These are phyloP conservation scores for Aspergillus clavatus DNA, from an alignment of 2,329 filamentous ascomycete species.

Conservation along the genomic window DNA sequence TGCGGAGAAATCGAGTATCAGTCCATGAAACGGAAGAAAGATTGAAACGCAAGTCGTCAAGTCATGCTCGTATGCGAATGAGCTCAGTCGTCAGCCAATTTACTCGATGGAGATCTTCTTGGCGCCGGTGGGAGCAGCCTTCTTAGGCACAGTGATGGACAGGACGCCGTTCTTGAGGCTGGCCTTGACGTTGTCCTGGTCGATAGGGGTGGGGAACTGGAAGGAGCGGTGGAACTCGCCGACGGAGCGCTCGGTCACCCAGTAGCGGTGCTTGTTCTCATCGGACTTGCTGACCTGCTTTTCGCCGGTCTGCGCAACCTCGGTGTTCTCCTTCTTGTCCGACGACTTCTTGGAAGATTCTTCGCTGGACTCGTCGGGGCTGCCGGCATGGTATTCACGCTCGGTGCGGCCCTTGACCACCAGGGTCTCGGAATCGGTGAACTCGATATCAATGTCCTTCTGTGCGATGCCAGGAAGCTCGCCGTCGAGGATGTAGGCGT, in stretches of 20 bases:
- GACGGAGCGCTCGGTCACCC: conserved; percentile 56
- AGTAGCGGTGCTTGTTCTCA: conserved; percentile 45
- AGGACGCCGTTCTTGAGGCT: conserved; percentile 58
- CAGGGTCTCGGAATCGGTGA: conserved; percentile 45
- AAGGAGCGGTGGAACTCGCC: conserved; percentile 58
- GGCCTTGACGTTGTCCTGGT: conserved; percentile 59
- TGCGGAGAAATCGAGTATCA: too few species aligned
- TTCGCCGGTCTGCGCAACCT: conserved; percentile 31
- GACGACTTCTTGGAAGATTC: conserved; percentile 25
- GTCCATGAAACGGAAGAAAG: too few species aligned
- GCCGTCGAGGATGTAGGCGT: conserved; percentile 45
- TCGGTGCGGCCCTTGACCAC: conserved; percentile 43
- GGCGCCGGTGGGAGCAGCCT: conserved; percentile 44
- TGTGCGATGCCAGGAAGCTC: conserved; percentile 47
- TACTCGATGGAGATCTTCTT: conserved; percentile 57
- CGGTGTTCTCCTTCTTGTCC: conserved; percentile 22
- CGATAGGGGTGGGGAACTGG: conserved; percentile 53
- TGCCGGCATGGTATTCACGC: conserved; percentile 29
- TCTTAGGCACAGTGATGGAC: conserved; percentile 51
- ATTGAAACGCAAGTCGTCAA: background rate
- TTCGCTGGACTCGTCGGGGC: conserved; percentile 48
- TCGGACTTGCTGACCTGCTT: conserved; percentile 13
- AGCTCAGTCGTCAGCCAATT: conserved; percentile 6
- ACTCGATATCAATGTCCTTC: conserved; percentile 46
- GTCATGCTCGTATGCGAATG: conserved; percentile 4